Evolutionary conservation across 208 protist species (phyloP).

Genomic region (Trypanosoma avium): DNA sequence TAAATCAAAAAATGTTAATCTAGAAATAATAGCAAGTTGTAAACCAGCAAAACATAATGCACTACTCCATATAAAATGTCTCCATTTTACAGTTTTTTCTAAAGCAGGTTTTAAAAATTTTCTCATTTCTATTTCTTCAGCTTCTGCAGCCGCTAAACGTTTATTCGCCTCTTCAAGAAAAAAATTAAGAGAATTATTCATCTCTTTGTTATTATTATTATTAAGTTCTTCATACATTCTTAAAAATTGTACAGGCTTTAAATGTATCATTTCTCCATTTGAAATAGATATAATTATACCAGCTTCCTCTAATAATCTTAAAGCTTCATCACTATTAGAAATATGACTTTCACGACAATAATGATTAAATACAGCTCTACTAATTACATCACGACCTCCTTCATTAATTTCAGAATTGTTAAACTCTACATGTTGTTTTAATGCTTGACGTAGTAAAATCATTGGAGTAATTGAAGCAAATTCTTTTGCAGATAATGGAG

Average conservation of each 20-base stretch:
- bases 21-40: constrained; percentile 76
- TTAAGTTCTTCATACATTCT: constrained; percentile 25
- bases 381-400: constrained; percentile 47
- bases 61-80: constrained; percentile 59
- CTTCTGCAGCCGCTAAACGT: constrained; percentile 33
- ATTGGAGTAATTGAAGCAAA: constrained; percentile 52
- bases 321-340: constrained; percentile 35
- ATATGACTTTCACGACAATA: constrained; percentile 66
- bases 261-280: constrained; percentile 45
- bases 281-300: constrained; percentile 56
- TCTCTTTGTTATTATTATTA: background rate
- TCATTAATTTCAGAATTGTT: no score
- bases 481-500: constrained; percentile 8
- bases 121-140: constrained; percentile 41
- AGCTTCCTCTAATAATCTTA: constrained; percentile 43
- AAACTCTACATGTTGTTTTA: constrained; percentile 47
- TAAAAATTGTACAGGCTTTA: constrained; percentile 60
- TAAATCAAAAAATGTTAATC: constrained; percentile 86
- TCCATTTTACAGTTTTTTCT: constrained; percentile 48
- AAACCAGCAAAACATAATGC: constrained; percentile 56
- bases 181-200: constrained; percentile 20
- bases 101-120: constrained; percentile 44
- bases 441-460: constrained; percentile 50
- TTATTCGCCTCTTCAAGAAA: constrained; percentile 42
- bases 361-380: constrained; percentile 41